Conservation (phyloP, 2,329 filamentous ascomycete genomes). For the Thermoascus crustaceus region DNA sequence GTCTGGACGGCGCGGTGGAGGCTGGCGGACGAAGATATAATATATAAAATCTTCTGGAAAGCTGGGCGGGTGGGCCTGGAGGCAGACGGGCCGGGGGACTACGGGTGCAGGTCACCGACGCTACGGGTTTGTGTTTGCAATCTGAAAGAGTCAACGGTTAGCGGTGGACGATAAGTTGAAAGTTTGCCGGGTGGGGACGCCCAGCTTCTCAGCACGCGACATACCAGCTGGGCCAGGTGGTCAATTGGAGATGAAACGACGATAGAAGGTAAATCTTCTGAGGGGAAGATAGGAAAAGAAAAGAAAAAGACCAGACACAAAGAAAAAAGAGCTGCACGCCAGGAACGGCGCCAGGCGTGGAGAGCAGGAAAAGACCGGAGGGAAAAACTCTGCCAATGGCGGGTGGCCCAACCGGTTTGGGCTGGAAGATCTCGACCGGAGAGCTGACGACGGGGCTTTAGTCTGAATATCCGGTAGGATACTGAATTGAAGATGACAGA, state of each 20-base stretch:
- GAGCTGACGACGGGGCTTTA: no score
- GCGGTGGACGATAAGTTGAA: slow-evolving; percentile 1
- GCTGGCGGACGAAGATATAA: background rate
- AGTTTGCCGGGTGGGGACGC: slow-evolving; percentile 1
- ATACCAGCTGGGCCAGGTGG: no score
- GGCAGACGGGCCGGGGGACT: background rate
- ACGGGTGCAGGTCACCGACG: background rate
- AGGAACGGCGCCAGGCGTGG: no score
- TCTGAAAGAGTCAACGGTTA: slow-evolving; percentile 4
- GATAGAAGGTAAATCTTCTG: background rate
- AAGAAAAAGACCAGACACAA: slow-evolving; percentile 1
- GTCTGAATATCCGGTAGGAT: no score
- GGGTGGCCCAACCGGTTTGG: no score
- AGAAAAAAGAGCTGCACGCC: background rate
- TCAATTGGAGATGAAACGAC: background rate
- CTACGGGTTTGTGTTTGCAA: slow-evolving; percentile 1
- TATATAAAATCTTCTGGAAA: no score
- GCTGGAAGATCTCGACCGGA: no score
- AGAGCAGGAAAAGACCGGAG: no score
- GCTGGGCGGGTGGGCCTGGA: slow-evolving; percentile 1
- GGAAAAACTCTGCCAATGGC: no score
- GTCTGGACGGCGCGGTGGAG: background rate
- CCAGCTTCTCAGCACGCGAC: background rate
- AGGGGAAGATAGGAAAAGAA: background rate
- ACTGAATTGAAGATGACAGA: no score